Evolutionary conservation across 768 basidiomycete genomes (phyloP), one percentile per base, ranked within the genome.

Genomic region (Pisolithus sp.): DNA sequence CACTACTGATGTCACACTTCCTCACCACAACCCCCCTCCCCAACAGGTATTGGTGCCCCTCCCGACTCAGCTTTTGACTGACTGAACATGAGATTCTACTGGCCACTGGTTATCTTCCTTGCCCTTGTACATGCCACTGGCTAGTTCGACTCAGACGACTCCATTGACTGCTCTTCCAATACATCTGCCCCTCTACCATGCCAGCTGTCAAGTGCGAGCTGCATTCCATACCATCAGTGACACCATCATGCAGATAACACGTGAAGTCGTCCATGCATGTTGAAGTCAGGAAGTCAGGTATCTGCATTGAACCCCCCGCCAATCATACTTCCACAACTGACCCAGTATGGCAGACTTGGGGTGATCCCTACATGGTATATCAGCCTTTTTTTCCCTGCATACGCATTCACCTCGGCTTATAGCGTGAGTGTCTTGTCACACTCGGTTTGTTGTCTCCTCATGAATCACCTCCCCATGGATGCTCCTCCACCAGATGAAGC

Each of bases 301-400:
- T 77, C 49, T 79, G 81, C 39, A 76, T 81, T 8, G 83, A 95
- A 58, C 67, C 95, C 36, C 65, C 88, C 36, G 86, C 93, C 79
- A 74, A 77, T 34, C 73, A 81, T 75, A 82, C 0, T 93, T 92
- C 63, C 79, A 78, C 36, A 73, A 75, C 81, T 18, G 70, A 77
- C 50, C 86, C 87, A 2, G 67, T 86, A 36, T 98, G 89, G 82
- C 74, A 89, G 18, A 79, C 83, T 4, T 98, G 95, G 94, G 85
- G 83, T 49, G 86, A 89, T 63, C 84, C 82, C 4, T 88, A 89
- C 64, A 80, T 93, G 46, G 87, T 88, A 54, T 46, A 83, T 65
- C 23, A 34, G 10, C 43, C 24, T 20, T 30, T 13, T 23, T 4
- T 17, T 30, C 41, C 8, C 21, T 5, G 6, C 37, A 31, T 30